These are phyloP conservation scores for Urostyla sp. DNA, from an alignment of 73 alveolate species.

Conservation along the genomic window DNA sequence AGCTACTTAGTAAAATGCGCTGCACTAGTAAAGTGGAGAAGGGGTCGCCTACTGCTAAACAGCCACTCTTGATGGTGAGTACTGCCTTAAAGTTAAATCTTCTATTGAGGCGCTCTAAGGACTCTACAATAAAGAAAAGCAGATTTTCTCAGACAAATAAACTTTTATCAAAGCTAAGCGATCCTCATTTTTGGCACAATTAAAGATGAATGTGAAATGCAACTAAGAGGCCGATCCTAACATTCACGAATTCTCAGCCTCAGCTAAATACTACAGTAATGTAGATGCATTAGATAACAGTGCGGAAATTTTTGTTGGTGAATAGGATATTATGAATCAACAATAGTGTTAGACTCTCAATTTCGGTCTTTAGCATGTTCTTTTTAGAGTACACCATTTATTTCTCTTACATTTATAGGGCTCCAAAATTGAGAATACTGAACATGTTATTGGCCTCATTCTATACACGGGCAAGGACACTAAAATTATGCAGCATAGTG, in stretches of 20 bases:
- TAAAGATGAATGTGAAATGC: not conserved
- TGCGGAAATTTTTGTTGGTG: slow-evolving; percentile 3
- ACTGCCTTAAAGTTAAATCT: not conserved
- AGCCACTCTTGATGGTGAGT: slow-evolving; percentile 37
- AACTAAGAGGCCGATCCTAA: no score
- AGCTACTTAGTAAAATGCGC: no score
- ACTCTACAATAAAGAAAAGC: not conserved
- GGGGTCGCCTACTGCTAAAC: slow-evolving; percentile 20
- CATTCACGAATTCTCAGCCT: no score
- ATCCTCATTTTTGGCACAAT: not conserved
- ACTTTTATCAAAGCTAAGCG: no score
- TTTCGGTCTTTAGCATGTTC: no score
- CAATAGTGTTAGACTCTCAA: not conserved
- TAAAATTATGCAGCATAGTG: not conserved
- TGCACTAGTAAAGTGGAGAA: no score
- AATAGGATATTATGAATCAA: not conserved
- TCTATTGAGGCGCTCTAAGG: slow-evolving; percentile 4
- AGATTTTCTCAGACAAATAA: no score
- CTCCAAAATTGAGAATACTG: slow-evolving; percentile 7
- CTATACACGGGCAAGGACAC: slow-evolving; percentile 21
- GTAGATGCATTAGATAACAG: slow-evolving; percentile 27
- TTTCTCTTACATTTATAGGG: no score
- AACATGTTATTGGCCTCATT: not conserved
- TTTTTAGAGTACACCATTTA: slow-evolving; percentile 3
- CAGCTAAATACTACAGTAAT: no score